Percentiles rank a stretch among this genome's conserved stretches.
Evolutionary conservation across 164 flowering plant species (phyloP).

Genomic region (Houttuynia cordata): DNA sequence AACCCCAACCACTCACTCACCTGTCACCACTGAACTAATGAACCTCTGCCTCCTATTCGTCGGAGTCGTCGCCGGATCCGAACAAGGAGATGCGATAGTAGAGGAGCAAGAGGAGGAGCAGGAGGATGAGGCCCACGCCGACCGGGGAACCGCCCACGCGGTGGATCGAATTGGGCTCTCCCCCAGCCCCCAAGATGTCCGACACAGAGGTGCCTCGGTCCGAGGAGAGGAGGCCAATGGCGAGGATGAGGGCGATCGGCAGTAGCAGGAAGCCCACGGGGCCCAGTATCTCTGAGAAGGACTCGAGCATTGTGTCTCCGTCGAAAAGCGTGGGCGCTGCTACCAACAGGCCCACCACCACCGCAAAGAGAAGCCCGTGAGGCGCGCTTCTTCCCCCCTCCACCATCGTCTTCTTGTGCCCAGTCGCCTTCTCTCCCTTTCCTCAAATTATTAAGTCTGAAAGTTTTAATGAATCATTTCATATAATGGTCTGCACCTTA

Average conservation of each 20-base stretch:
- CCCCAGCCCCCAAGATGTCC: constrained; percentile 30
- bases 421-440: neutral
- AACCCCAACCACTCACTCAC: neutral
- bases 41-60: constrained; percentile 1
- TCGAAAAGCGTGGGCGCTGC: constrained; percentile 33
- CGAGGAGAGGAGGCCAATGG: constrained; percentile 79
- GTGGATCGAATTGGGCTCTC: constrained; percentile 74
- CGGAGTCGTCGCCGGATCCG: constrained; percentile 44
- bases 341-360: constrained; percentile 41
- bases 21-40: too few relatives aligned
- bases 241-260: constrained; percentile 58
- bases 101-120: constrained; percentile 53
- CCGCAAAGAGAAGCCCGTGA: constrained; percentile 43
- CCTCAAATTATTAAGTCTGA: too few relatives aligned
- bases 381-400: constrained; percentile 38
- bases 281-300: constrained; percentile 43
- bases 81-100: constrained; percentile 56
- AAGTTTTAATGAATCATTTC: neutral
- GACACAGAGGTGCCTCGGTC: constrained; percentile 46
- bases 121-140: constrained; percentile 69
- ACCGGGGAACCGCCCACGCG: constrained; percentile 78
- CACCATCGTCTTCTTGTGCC: constrained; percentile 13
- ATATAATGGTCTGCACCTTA: too few relatives aligned
- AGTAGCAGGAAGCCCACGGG: constrained; percentile 63
- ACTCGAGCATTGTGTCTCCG: constrained; percentile 42